These are phyloP conservation scores for Bromus sterilis DNA, from an alignment of 176 grass and related monocot genomes.

Conservation along the genomic window DNA sequence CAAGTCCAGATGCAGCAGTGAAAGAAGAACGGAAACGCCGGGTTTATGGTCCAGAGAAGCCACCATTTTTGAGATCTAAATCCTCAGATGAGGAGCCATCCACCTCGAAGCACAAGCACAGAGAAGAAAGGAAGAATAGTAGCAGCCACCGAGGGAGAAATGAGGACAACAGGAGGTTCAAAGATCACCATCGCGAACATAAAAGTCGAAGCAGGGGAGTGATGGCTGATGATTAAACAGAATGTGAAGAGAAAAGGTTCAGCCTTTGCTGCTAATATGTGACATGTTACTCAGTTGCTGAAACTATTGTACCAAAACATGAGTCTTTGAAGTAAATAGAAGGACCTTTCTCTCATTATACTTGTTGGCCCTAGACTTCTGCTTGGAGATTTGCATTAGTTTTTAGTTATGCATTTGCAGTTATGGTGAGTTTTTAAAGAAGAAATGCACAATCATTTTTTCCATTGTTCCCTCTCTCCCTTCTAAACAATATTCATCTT, in stretches of 20 bases:
- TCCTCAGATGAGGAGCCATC: background rate
- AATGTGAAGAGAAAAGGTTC: background rate
- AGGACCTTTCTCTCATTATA: background rate
- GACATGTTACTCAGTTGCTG: background rate
- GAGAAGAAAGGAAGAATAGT: conserved; percentile 8
- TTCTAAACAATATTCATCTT: background rate
- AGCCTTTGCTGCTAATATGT: background rate
- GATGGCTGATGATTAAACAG: background rate
- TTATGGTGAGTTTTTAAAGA: background rate
- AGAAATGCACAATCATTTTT: background rate
- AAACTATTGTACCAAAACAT: background rate
- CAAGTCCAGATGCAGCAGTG: background rate
- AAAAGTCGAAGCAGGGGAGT: conserved; percentile 39
- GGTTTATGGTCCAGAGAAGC: conserved; percentile 42
- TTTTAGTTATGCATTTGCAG: background rate
- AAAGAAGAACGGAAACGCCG: conserved; percentile 21
- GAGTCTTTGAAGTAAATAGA: background rate
- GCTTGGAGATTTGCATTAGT: background rate
- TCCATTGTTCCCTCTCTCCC: background rate
- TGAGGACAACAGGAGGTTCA: conserved; percentile 17
- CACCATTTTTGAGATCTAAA: conserved; percentile 26
- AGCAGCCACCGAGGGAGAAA: conserved; percentile 16
- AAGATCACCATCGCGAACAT: conserved; percentile 28
- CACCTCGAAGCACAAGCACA: background rate
- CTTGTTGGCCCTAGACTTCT: background rate